Percentiles rank a stretch among this genome's conserved stretches.
Conservation (phyloP, 371 early-diverging fungal species). For the Lichtheimia ornata region DNA sequence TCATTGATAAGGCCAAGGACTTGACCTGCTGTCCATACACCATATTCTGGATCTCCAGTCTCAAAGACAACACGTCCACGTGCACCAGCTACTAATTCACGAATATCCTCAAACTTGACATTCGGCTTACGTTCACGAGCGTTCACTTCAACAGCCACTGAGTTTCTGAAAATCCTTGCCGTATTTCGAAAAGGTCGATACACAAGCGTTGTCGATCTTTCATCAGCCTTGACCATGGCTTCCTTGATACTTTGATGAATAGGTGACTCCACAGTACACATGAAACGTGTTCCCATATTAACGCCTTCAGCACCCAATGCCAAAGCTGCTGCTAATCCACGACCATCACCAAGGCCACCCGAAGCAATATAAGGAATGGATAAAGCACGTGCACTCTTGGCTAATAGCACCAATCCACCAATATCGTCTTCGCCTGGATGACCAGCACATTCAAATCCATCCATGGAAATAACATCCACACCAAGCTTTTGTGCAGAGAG, state of each 20-base stretch:
- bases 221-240: constrained; percentile 70
- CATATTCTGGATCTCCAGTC: constrained; percentile 71
- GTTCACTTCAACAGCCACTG: constrained; percentile 71
- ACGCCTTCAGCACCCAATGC: constrained; percentile 73
- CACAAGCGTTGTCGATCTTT: constrained; percentile 67
- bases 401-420: constrained; percentile 69
- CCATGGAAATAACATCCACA: constrained; percentile 71
- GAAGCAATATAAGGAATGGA: constrained; percentile 75
- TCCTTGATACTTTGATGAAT: constrained; percentile 77
- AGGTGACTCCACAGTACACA: constrained; percentile 77
- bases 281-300: constrained; percentile 85
- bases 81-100: constrained; percentile 68
- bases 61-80: constrained; percentile 72
- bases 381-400: constrained; percentile 66
- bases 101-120: constrained; percentile 68
- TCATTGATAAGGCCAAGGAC: constrained; percentile 75
- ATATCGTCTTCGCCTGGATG: constrained; percentile 87
- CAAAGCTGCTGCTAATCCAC: constrained; percentile 72
- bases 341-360: constrained; percentile 78
- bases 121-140: constrained; percentile 59
- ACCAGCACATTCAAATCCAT: constrained; percentile 85
- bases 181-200: constrained; percentile 83
- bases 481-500: constrained; percentile 64
- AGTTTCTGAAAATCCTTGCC: constrained; percentile 76
- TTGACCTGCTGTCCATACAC: constrained; percentile 83